Evolutionary conservation across 495 filamentous ascomycete species (phyloP).

Genomic region (Aspergillus saccharolyticus): DNA sequence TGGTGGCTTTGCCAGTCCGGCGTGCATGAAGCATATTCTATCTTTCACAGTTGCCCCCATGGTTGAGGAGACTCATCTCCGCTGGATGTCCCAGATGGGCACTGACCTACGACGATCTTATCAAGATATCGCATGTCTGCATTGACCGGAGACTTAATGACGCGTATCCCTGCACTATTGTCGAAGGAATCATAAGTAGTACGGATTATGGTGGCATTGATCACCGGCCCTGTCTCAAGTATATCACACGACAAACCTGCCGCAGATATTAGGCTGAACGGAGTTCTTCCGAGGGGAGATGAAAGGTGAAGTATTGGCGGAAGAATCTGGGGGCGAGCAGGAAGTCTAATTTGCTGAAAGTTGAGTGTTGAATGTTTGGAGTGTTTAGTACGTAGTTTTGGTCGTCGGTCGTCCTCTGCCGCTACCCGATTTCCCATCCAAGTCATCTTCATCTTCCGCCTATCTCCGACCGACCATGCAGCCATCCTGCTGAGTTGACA

Average conservation of each 20-base stretch:
- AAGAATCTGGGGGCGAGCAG: not conserved
- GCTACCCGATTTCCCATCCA: not conserved
- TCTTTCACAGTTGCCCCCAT: no score
- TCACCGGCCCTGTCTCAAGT: not conserved
- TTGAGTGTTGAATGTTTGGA: not conserved
- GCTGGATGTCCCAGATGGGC: no score
- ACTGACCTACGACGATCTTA: no score
- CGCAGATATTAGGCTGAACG: not conserved
- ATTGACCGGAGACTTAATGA: no score
- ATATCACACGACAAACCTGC: not conserved
- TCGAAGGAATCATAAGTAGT: no score
- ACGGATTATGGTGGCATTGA: not conserved
- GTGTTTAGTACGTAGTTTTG: no score
- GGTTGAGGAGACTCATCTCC: no score
- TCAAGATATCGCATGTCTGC: no score
- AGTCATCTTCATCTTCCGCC: not conserved
- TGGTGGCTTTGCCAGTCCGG: no score
- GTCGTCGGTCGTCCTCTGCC: not conserved
- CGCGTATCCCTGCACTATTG: no score
- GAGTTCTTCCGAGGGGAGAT: not conserved
- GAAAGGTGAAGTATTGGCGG: not conserved
- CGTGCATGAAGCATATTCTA: no score
- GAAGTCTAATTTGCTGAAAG: not conserved
- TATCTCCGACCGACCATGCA: not conserved
- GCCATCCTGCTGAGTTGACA: not conserved